These are phyloP conservation scores for Cercospora citrullina DNA, from an alignment of 2,329 filamentous ascomycete genomes.

Conservation along the genomic window DNA sequence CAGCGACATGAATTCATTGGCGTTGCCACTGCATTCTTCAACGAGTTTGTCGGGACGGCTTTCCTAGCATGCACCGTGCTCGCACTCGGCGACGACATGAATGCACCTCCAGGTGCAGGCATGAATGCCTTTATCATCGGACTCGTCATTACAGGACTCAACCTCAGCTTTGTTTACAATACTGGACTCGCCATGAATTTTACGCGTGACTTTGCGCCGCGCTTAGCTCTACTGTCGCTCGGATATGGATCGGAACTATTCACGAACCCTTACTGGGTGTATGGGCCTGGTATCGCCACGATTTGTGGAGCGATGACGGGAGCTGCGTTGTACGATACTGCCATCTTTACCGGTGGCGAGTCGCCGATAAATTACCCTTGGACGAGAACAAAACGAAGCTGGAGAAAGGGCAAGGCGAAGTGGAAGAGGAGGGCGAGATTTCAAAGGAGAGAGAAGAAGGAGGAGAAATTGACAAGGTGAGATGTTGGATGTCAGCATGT, in stretches of 20 bases:
- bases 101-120: slow-evolving; percentile 46
- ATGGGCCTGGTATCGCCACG: slow-evolving; percentile 47
- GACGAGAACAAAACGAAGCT: slow-evolving; percentile 31
- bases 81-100: slow-evolving; percentile 37
- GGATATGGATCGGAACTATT: slow-evolving; percentile 46
- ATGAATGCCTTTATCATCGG: slow-evolving; percentile 55
- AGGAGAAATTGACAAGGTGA: neutral
- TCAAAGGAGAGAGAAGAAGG: slow-evolving; percentile 14
- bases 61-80: slow-evolving; percentile 48
- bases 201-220: slow-evolving; percentile 53
- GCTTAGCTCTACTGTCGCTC: slow-evolving; percentile 48
- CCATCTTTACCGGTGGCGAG: slow-evolving; percentile 53
- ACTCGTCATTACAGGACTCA: slow-evolving; percentile 42
- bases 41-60: slow-evolving; percentile 48
- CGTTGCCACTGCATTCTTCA: slow-evolving; percentile 51
- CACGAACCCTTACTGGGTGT: slow-evolving; percentile 50
- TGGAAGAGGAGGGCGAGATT: slow-evolving; percentile 28
- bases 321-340: slow-evolving; percentile 50
- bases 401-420: slow-evolving; percentile 31
- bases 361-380: slow-evolving; percentile 54
- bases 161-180: slow-evolving; percentile 48
- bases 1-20: slow-evolving; percentile 46
- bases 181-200: slow-evolving; percentile 54
- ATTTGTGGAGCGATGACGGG: slow-evolving; percentile 47
- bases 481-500: neutral